Percentiles rank a stretch among this genome's conserved stretches.
These are phyloP conservation scores for Penicillium longicatenatum DNA, from an alignment of 495 filamentous ascomycete species.

Conservation along the genomic window DNA sequence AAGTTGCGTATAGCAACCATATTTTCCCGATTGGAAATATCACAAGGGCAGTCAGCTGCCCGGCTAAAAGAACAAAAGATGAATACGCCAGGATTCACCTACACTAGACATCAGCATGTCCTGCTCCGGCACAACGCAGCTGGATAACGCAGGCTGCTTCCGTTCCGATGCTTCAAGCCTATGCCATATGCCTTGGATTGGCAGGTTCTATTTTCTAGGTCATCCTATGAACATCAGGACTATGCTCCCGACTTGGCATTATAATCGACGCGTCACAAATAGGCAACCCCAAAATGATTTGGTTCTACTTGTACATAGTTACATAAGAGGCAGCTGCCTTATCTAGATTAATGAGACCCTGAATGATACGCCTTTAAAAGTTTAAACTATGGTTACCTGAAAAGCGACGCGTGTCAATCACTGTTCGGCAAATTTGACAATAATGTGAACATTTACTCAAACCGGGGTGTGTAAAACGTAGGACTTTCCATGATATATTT, in stretches of 20 bases:
- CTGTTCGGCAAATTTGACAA: too few species aligned
- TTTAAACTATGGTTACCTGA: neutral
- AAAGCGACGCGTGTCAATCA: neutral
- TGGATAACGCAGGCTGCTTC: neutral
- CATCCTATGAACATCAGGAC: neutral
- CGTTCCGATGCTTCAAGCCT: neutral
- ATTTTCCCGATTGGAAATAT: neutral
- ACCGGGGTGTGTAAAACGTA: neutral
- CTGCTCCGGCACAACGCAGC: neutral
- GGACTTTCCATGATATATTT: neutral
- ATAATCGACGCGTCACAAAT: slow-evolving; percentile 5
- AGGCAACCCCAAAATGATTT: slow-evolving; percentile 8
- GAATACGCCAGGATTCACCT: neutral
- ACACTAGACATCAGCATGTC: neutral
- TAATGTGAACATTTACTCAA: too few species aligned
- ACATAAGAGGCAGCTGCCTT: neutral
- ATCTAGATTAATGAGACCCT: slow-evolving; percentile 1
- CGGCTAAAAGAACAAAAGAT: neutral
- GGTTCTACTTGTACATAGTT: slow-evolving; percentile 18
- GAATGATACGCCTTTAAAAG: neutral
- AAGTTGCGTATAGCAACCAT: slow-evolving; percentile 1
- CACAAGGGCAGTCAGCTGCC: neutral
- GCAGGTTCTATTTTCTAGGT: neutral
- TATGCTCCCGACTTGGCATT: neutral
- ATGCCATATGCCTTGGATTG: neutral